Evolutionary conservation across 768 basidiomycete species (phyloP).

Genomic region (Ramaria rubella): DNA sequence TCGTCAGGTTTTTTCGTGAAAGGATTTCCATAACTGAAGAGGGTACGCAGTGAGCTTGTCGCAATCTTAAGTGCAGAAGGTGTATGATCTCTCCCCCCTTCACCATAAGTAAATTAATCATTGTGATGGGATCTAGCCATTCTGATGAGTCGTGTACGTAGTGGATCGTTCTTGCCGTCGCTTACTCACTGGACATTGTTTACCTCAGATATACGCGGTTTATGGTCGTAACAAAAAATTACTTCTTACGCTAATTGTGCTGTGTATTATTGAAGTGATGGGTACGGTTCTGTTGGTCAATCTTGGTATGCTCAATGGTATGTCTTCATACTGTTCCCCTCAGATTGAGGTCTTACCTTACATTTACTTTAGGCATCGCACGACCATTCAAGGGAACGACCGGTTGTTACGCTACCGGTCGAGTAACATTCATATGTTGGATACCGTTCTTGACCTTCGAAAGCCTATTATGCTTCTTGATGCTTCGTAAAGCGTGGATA

Average conservation of each 20-base stretch:
- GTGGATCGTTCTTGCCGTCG: no score
- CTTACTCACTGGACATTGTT: background rate
- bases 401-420: background rate
- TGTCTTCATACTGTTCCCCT: conserved; percentile 6
- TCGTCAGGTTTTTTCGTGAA: no score
- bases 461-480: conserved; percentile 43
- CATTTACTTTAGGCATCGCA: background rate
- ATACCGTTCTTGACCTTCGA: conserved; percentile 53
- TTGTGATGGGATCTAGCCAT: background rate
- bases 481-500: conserved; percentile 43
- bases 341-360: background rate
- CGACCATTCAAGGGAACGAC: background rate
- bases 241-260: conserved; percentile 37
- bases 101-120: background rate
- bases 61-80: no score
- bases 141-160: background rate
- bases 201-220: conserved; percentile 39
- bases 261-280: conserved; percentile 36
- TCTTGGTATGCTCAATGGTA: conserved; percentile 37
- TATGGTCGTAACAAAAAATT: conserved; percentile 48
- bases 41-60: background rate
- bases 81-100: no score
- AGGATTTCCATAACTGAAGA: no score
- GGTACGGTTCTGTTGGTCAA: conserved; percentile 43
- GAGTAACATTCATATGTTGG: conserved; percentile 51